phyloP scores from a whole-genome alignment of 768 basidiomycete species.

The Russula emetica region DNA sequence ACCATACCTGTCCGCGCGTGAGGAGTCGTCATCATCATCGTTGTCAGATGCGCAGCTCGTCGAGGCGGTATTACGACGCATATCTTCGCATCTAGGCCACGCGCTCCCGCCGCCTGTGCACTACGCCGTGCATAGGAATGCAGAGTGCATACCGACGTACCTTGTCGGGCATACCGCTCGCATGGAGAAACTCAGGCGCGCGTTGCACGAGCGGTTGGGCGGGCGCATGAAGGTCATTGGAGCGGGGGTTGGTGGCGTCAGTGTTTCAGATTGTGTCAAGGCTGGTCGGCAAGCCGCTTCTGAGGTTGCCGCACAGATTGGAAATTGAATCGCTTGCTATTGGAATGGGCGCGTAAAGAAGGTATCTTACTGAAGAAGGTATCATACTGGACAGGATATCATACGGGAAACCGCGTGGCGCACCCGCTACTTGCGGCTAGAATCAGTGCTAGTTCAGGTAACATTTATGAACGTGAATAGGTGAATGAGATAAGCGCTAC shows the following conservation, averaged over 20 bases:
- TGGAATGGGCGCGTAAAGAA: not conserved
- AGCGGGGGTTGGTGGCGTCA: conserved; percentile 84
- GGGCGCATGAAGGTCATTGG: conserved; percentile 63
- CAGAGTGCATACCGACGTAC: conserved; percentile 74
- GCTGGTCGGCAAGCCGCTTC: conserved; percentile 52
- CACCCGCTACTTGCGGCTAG: not conserved
- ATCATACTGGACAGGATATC: not conserved
- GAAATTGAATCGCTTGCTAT: not conserved
- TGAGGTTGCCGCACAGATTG: conserved; percentile 16
- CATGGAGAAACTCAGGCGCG: conserved; percentile 53
- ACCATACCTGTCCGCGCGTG: conserved; percentile 42
- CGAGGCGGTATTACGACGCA: conserved; percentile 28
- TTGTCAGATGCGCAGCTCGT: conserved; percentile 28
- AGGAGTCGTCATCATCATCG: no score
- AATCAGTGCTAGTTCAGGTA: not conserved
- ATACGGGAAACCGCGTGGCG: not conserved
- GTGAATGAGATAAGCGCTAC: not conserved
- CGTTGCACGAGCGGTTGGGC: conserved; percentile 38
- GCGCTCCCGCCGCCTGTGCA: conserved; percentile 50
- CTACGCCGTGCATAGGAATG: conserved; percentile 50
- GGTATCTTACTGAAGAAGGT: not conserved
- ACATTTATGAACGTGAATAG: not conserved
- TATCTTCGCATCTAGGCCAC: conserved; percentile 23
- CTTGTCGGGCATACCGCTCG: conserved; percentile 66
- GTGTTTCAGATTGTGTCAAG: conserved; percentile 80